These are phyloP conservation scores for Lentinula raphanica DNA, from an alignment of 768 basidiomycete genomes.

Conservation along the genomic window DNA sequence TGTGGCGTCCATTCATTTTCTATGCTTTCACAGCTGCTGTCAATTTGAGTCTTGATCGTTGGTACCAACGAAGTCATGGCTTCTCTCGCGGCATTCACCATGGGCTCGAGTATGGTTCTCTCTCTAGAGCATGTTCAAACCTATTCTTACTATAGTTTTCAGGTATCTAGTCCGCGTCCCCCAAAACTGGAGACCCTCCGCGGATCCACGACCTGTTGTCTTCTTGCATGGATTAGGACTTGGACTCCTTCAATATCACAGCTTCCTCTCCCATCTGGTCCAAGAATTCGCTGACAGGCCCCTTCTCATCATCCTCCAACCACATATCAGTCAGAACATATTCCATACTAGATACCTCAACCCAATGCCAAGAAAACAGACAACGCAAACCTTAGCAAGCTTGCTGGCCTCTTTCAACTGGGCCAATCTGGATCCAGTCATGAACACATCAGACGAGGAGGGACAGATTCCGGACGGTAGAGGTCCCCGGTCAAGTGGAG, in stretches of 20 bases:
- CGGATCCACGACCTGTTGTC: conserved; percentile 64
- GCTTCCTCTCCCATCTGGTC: conserved; percentile 56
- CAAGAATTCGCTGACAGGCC: conserved; percentile 59
- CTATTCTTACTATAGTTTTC: not conserved
- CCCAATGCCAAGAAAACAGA: conserved; percentile 63
- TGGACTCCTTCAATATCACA: conserved; percentile 67
- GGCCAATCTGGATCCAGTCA: conserved; percentile 29
- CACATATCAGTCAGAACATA: conserved; percentile 81
- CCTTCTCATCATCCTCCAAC: conserved; percentile 71
- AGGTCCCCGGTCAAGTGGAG: conserved; percentile 37
- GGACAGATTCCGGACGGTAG: conserved; percentile 15
- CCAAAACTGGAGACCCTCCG: conserved; percentile 51
- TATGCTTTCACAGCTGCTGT: conserved; percentile 47
- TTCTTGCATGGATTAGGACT: conserved; percentile 89
- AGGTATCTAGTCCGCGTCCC: conserved; percentile 79
- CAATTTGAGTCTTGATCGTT: conserved; percentile 44
- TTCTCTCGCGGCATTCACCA: conserved; percentile 45
- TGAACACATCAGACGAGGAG: conserved; percentile 8
- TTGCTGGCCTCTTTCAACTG: conserved; percentile 64
- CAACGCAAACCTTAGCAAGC: conserved; percentile 48
- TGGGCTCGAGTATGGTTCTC: conserved; percentile 72
- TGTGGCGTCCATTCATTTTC: conserved; percentile 62
- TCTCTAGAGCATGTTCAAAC: not conserved
- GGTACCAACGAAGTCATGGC: conserved; percentile 36
- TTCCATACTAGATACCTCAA: conserved; percentile 70